Percentiles rank a stretch among this genome's conserved stretches.
phyloP scores from a whole-genome alignment of 257 asterid species.

The Nicotiana tomentosiformis region DNA sequence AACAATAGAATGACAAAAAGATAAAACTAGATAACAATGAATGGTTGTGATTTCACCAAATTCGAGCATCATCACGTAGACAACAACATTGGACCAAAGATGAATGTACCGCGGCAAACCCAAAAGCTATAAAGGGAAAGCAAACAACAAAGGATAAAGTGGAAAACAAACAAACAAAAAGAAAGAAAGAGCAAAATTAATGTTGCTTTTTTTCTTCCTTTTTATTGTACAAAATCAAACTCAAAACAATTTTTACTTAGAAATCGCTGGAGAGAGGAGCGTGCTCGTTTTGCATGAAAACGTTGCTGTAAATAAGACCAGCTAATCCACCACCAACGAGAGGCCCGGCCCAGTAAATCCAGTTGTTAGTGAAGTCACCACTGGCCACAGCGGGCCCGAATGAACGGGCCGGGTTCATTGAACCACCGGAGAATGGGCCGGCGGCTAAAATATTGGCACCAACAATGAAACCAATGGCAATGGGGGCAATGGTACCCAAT shows the following conservation, averaged over 20 bases:
- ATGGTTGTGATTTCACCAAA: neutral
- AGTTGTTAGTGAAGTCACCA: neutral
- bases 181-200: neutral
- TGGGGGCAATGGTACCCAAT: slow-evolving; percentile 15
- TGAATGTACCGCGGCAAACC: neutral
- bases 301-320: slow-evolving; percentile 9
- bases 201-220: neutral
- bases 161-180: neutral
- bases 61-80: neutral
- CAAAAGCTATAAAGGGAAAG: neutral
- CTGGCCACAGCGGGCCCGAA: slow-evolving; percentile 13
- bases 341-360: slow-evolving; percentile 23
- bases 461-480: slow-evolving; percentile 23
- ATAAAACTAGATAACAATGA: neutral
- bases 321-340: slow-evolving; percentile 17
- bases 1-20: neutral
- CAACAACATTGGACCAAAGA: neutral
- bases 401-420: slow-evolving; percentile 23
- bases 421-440: slow-evolving; percentile 16
- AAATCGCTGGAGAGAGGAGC: slow-evolving; percentile 3
- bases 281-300: slow-evolving; percentile 5
- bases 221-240: neutral
- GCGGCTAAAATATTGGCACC: slow-evolving; percentile 24
- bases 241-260: neutral
- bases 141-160: neutral